A percentile compares a stretch with the other conserved stretches of the same genome.
These are phyloP conservation scores for Pythium folliculosum DNA, from an alignment of 352 stramenopile species.

Conservation along the genomic window DNA sequence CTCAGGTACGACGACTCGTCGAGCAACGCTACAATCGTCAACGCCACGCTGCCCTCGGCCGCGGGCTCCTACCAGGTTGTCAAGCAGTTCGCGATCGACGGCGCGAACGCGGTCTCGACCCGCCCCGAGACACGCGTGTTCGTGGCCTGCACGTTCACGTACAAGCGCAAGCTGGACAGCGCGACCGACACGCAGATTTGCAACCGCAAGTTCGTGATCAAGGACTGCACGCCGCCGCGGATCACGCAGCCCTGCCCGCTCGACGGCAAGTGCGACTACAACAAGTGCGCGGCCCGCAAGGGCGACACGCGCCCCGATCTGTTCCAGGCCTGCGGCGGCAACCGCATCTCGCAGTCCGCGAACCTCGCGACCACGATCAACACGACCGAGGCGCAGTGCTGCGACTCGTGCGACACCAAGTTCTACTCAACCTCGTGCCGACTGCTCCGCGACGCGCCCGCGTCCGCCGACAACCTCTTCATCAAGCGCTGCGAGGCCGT, in stretches of 20 bases:
- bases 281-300: constrained; percentile 9
- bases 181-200: constrained; percentile 35
- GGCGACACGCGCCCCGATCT: constrained; percentile 3
- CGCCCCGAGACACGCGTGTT: constrained; percentile 44
- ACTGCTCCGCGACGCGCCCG: constrained; percentile 44
- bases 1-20: constrained; percentile 30
- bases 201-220: constrained; percentile 45
- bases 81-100: constrained; percentile 42
- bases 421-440: constrained; percentile 30
- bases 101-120: constrained; percentile 48
- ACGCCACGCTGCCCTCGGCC: background rate
- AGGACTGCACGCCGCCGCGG: constrained; percentile 56
- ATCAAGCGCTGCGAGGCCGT: constrained; percentile 58
- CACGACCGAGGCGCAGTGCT: constrained; percentile 40
- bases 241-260: constrained; percentile 49
- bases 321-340: constrained; percentile 18
- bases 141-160: constrained; percentile 57
- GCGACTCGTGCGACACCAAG: constrained; percentile 40
- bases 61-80: constrained; percentile 41
- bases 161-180: constrained; percentile 35
- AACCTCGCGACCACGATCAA: constrained; percentile 29
- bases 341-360: constrained; percentile 22
- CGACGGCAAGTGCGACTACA: constrained; percentile 22
- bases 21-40: constrained; percentile 12
- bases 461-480: constrained; percentile 16